Conservation (phyloP, 2,329 filamentous ascomycete species). For the Phyllosticta ampelicida region DNA sequence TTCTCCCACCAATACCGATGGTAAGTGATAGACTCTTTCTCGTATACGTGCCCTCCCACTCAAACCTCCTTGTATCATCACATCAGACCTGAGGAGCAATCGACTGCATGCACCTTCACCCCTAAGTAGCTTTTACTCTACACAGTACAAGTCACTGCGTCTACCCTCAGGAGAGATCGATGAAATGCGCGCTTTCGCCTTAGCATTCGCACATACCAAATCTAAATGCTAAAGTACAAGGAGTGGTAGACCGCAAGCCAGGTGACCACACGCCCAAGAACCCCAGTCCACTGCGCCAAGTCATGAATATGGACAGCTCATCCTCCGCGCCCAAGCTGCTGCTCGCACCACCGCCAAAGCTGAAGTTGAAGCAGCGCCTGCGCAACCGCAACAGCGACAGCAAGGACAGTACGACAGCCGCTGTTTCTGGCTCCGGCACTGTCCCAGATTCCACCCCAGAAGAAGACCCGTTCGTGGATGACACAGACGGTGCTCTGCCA, state of each 20-base stretch:
- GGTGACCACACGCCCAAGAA: neutral
- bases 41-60: neutral
- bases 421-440: no score
- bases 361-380: neutral
- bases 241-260: neutral
- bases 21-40: neutral
- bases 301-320: neutral
- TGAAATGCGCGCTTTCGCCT: no score
- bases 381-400: neutral
- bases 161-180: neutral
- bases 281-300: neutral
- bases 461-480: no score
- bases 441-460: no score
- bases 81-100: no score
- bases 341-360: neutral
- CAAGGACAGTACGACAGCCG: neutral
- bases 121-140: neutral
- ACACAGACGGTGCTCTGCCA: no score
- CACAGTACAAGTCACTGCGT: neutral
- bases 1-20: neutral
- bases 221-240: neutral
- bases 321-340: neutral
- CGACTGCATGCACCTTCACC: neutral
- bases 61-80: no score
- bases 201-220: no score